Conservation (phyloP, 176 grass and related monocot species). For the Calamus simplicifolius region DNA sequence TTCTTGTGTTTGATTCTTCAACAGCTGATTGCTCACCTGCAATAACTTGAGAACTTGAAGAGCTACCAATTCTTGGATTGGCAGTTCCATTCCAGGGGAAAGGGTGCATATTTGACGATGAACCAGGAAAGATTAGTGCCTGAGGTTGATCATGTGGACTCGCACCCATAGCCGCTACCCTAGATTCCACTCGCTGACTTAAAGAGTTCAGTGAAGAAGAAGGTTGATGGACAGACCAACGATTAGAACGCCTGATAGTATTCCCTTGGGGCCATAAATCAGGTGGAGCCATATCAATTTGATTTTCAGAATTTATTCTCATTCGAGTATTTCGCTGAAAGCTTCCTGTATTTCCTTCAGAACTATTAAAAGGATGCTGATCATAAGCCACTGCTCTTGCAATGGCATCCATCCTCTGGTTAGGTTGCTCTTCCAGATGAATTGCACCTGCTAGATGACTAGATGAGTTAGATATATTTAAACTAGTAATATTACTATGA, state of each 20-base stretch:
- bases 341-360: constrained; percentile 1
- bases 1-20: neutral
- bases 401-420: neutral
- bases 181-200: constrained; percentile 5
- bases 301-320: constrained; percentile 12
- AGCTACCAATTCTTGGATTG: constrained; percentile 8
- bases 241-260: constrained; percentile 3
- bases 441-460: neutral
- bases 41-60: constrained; percentile 6
- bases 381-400: neutral
- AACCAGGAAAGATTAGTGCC: neutral
- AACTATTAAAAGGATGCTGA: constrained; percentile 5
- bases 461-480: constrained; percentile 3
- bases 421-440: constrained; percentile 9
- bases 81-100: constrained; percentile 10
- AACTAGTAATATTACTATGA: constrained; percentile 2
- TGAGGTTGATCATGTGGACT: constrained; percentile 3
- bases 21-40: neutral
- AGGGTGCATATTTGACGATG: constrained; percentile 4
- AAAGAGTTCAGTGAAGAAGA: neutral
- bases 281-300: neutral
- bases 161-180: neutral
- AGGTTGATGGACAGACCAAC: constrained; percentile 8
- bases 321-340: constrained; percentile 18
- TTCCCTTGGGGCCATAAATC: constrained; percentile 13